These are phyloP conservation scores for Casaregolazyma lundiana DNA, from an alignment of 1,139 yeast species.

Conservation along the genomic window DNA sequence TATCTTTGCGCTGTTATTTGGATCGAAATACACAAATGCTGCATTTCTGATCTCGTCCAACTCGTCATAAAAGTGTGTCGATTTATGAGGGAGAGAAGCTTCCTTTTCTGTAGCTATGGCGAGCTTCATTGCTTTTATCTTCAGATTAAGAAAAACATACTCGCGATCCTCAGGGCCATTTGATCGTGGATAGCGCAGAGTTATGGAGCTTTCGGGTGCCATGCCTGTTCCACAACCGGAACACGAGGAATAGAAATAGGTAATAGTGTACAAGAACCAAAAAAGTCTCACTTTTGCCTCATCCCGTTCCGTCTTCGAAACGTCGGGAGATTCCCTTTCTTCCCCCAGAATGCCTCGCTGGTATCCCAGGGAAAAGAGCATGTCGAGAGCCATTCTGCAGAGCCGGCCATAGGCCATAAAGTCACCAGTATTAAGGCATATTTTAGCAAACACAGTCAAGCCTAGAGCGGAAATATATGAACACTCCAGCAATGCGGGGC, in stretches of 20 bases:
- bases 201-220: slow-evolving; percentile 7
- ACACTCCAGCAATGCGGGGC: slow-evolving; percentile 16
- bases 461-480: slow-evolving; percentile 13
- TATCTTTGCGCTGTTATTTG: slow-evolving; percentile 6
- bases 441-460: slow-evolving; percentile 14
- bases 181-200: slow-evolving; percentile 13
- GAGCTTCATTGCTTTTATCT: slow-evolving; percentile 6
- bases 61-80: slow-evolving; percentile 3
- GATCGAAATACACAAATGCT: not conserved
- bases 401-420: slow-evolving; percentile 15
- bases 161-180: slow-evolving; percentile 7
- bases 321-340: not conserved
- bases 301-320: slow-evolving; percentile 2
- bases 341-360: slow-evolving; percentile 9
- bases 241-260: slow-evolving; percentile 14
- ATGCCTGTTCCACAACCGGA: slow-evolving; percentile 9
- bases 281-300: slow-evolving; percentile 10
- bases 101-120: not conserved
- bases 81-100: not conserved
- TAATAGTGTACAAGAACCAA: slow-evolving; percentile 16
- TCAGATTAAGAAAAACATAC: slow-evolving; percentile 10
- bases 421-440: slow-evolving; percentile 15
- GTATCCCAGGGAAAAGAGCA: slow-evolving; percentile 14
- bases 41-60: slow-evolving; percentile 4
- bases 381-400: slow-evolving; percentile 12